These are phyloP conservation scores for Eutrema yunnanense DNA, from an alignment of 345 rosid genomes.

Conservation along the genomic window DNA sequence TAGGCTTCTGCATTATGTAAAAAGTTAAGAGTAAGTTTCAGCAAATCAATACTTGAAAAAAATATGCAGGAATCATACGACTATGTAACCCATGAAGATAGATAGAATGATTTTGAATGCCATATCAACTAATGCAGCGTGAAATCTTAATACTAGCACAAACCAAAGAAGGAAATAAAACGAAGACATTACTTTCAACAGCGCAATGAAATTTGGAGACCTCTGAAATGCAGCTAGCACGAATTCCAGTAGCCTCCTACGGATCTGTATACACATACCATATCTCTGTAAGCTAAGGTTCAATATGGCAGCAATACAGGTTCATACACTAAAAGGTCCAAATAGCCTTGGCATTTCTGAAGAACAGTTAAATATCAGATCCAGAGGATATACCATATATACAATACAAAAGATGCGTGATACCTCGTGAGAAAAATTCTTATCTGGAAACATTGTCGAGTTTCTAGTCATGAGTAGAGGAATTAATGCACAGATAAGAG, in stretches of 20 bases:
- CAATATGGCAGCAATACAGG: background rate
- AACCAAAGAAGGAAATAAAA: background rate
- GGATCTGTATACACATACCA: constrained; percentile 44
- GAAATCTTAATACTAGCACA: background rate
- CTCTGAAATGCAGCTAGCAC: constrained; percentile 87
- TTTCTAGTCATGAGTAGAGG: constrained; percentile 83
- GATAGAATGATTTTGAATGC: background rate
- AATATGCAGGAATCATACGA: background rate
- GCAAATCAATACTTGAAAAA: background rate
- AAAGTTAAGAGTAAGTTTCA: background rate
- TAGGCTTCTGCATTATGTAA: constrained; percentile 69
- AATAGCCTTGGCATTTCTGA: background rate
- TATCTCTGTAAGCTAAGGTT: background rate
- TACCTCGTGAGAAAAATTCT: constrained; percentile 75
- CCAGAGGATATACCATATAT: background rate
- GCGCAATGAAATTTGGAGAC: constrained; percentile 73
- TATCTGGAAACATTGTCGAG: constrained; percentile 70
- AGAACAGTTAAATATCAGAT: background rate
- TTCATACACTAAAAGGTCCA: background rate
- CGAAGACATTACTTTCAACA: constrained; percentile 55
- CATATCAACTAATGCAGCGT: background rate
- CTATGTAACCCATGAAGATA: background rate
- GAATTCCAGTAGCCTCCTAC: constrained; percentile 75
- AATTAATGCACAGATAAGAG: constrained; percentile 80
- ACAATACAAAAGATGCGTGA: constrained; percentile 5